Evolutionary conservation across 257 asterid genomes (phyloP).

Genomic region (Ophiorrhiza pumila): DNA sequence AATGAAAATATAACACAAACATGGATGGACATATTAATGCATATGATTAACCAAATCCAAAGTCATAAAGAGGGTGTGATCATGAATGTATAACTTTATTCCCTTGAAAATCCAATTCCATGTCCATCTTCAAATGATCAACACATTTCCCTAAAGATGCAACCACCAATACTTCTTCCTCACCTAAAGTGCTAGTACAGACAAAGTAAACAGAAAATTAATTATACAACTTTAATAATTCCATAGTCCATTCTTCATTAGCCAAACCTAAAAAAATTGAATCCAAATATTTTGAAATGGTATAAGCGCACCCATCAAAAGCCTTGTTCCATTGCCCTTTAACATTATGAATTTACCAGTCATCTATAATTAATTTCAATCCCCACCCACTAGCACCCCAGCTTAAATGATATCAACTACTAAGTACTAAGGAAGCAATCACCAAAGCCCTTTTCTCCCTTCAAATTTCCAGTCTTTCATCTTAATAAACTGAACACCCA

Average conservation of each 20-base stretch:
- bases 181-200: neutral
- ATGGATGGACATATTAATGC: neutral
- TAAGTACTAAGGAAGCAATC: neutral
- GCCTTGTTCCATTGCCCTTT: no score
- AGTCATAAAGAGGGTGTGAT: no score
- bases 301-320: neutral
- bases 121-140: neutral
- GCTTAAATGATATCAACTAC: neutral
- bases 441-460: neutral
- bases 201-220: no score
- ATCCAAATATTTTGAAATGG: no score
- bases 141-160: neutral
- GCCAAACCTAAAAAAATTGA: neutral
- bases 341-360: neutral
- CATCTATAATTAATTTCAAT: neutral
- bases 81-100: neutral
- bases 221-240: no score
- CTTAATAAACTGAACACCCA: neutral
- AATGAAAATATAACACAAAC: neutral
- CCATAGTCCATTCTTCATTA: neutral
- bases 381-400: neutral
- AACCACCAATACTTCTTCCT: neutral
- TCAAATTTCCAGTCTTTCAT: neutral
- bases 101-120: neutral
- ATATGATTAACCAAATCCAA: neutral